phyloP scores from a whole-genome alignment of 179 eudicot genomes.

The Silene noctiflora region DNA sequence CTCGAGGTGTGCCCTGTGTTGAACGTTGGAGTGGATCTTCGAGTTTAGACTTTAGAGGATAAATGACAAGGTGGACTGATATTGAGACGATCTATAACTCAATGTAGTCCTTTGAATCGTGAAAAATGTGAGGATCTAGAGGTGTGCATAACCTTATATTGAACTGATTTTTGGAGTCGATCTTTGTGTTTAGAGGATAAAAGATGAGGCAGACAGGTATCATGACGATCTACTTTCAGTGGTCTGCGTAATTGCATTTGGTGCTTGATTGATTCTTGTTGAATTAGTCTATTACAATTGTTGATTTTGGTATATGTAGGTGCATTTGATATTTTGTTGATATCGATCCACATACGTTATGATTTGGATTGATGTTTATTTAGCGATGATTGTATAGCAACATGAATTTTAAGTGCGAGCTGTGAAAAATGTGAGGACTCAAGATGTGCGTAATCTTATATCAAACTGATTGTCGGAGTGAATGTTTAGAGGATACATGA shows the following conservation, averaged over 20 bases:
- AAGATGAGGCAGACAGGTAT: too few relatives aligned
- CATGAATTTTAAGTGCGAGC: not conserved
- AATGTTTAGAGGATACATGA: not conserved
- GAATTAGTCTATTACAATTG: not conserved
- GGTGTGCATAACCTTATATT: not conserved
- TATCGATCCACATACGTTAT: not conserved
- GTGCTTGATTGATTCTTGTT: not conserved
- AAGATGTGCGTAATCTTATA: not conserved
- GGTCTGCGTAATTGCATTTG: not conserved
- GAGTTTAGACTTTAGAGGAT: not conserved
- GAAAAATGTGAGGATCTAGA: not conserved
- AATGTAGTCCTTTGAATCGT: not conserved
- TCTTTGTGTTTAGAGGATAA: too few relatives aligned
- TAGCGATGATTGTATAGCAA: not conserved
- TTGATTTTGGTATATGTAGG: not conserved
- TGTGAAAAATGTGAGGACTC: constrained; percentile 2
- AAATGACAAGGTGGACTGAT: not conserved
- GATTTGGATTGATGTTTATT: not conserved
- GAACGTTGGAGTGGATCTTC: not conserved
- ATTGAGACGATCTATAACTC: too few relatives aligned
- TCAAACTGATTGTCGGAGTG: not conserved
- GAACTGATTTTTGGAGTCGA: not conserved
- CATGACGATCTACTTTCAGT: too few relatives aligned
- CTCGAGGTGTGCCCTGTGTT: too few relatives aligned
- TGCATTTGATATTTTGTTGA: not conserved